Evolutionary conservation across 208 protist species (phyloP).

Genomic region (Naegleria lovaniensis): DNA sequence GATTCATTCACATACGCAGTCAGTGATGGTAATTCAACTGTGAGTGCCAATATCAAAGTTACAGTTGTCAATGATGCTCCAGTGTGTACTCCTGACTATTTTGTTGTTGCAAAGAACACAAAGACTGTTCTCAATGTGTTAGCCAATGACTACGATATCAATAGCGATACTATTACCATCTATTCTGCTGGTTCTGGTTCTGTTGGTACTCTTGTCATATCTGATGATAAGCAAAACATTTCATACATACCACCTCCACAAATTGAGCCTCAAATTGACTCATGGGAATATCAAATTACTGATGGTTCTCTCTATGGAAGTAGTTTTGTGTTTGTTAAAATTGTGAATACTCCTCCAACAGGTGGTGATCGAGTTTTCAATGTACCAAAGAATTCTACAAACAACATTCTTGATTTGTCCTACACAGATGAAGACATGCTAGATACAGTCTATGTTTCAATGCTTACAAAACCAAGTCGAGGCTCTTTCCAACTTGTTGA

Average conservation of each 20-base stretch:
- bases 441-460: not conserved
- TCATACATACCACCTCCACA: not conserved
- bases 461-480: not conserved
- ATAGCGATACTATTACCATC: constrained; percentile 1
- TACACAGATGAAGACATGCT: not conserved
- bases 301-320: not conserved
- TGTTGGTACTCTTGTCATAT: not conserved
- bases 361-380: not conserved
- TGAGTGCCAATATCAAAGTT: not conserved
- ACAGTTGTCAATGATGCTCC: not conserved
- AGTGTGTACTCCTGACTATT: not conserved
- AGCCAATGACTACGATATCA: not conserved
- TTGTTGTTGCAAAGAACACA: not conserved
- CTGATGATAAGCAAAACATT: not conserved
- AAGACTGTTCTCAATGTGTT: not conserved
- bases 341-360: not conserved
- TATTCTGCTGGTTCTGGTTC: not conserved
- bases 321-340: not conserved
- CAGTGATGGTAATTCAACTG: not conserved
- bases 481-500: not conserved
- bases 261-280: not conserved
- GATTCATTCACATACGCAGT: not conserved
- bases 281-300: not conserved
- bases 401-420: not conserved
- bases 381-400: not conserved